Conservation (phyloP, 2,329 filamentous ascomycete species). For the Penicillium sp. region DNA sequence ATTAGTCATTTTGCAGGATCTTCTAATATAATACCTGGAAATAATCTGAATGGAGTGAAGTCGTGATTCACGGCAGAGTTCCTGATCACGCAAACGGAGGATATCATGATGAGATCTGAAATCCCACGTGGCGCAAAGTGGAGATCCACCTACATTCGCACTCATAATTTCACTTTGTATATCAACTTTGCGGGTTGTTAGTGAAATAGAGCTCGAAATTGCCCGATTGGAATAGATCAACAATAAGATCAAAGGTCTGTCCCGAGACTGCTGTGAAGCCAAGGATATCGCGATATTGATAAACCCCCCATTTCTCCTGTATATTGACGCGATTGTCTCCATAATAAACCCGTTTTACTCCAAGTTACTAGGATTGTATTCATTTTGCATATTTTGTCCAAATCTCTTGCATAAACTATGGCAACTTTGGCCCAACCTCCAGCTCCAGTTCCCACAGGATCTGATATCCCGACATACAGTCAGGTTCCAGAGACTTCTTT, state of each 20-base stretch:
- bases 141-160: neutral
- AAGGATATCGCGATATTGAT: neutral
- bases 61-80: neutral
- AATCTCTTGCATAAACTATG: neutral
- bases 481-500: slow-evolving; percentile 11
- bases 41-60: neutral
- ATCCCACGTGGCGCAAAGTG: neutral
- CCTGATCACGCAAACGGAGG: slow-evolving; percentile 22
- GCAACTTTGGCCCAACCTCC: neutral
- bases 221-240: slow-evolving; percentile 3
- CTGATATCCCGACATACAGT: slow-evolving; percentile 9
- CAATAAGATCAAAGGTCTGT: neutral
- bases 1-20: neutral
- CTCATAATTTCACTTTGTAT: neutral
- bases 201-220: neutral
- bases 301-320: neutral
- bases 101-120: slow-evolving; percentile 20
- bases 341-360: neutral
- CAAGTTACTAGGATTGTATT: neutral
- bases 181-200: neutral
- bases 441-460: neutral
- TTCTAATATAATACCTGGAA: neutral
- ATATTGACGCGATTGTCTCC: neutral
- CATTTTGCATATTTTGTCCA: neutral
- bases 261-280: neutral